These are phyloP conservation scores for Sclerotinia borealis DNA, from an alignment of 2,329 filamentous ascomycete species.

Conservation along the genomic window DNA sequence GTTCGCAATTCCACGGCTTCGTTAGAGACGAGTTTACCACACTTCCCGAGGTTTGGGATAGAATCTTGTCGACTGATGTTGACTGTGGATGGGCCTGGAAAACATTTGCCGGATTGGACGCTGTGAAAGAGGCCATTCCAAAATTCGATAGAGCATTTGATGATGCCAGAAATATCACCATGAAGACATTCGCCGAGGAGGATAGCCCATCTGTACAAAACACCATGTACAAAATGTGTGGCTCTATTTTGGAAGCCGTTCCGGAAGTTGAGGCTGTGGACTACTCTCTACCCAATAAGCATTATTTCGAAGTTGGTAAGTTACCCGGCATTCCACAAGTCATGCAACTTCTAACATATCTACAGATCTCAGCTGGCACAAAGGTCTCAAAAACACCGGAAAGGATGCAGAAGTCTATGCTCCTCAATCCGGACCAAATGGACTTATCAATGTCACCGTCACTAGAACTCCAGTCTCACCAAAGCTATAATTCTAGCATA, in stretches of 20 bases:
- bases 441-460: conserved; percentile 91
- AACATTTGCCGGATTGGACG: conserved; percentile 57
- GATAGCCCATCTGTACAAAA: conserved; percentile 89
- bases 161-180: conserved; percentile 74
- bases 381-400: conserved; percentile 89
- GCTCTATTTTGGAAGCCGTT: conserved; percentile 71
- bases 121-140: conserved; percentile 56
- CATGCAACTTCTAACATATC: conserved; percentile 12
- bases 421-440: conserved; percentile 88
- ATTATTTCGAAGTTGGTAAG: conserved; percentile 94
- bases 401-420: conserved; percentile 93
- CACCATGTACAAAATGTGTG: conserved; percentile 99
- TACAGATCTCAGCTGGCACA: conserved; percentile 91
- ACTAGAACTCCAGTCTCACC: conserved; percentile 40
- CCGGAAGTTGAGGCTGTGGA: conserved; percentile 67
- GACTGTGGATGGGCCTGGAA: conserved; percentile 85
- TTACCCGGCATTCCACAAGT: conserved; percentile 17
- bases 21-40: conserved; percentile 90
- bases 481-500: conserved; percentile 23
- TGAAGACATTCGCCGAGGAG: conserved; percentile 85
- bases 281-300: conserved; percentile 92
- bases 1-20: conserved; percentile 93
- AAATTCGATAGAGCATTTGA: conserved; percentile 77
- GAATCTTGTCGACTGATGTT: conserved; percentile 90
- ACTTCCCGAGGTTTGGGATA: conserved; percentile 84